A percentile compares a stretch with the other conserved stretches of the same genome.
Evolutionary conservation across 2,329 filamentous ascomycete genomes (phyloP).

Genomic region (Aspergillus fumigatiaffinis): DNA sequence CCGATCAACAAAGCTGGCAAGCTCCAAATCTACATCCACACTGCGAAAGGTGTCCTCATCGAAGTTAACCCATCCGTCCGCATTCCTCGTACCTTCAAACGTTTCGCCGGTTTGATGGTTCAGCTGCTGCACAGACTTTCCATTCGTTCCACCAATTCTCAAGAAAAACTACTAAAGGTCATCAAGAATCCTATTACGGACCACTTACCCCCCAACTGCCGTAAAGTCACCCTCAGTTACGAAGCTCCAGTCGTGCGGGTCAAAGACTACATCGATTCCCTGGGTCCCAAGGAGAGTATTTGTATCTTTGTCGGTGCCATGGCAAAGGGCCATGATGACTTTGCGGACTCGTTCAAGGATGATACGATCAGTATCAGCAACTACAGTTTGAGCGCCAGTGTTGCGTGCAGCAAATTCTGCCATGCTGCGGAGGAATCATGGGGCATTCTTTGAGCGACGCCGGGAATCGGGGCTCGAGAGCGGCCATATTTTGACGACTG

Average conservation of each 20-base stretch:
- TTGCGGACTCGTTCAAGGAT: slow-evolving; percentile 90
- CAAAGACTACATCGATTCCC: slow-evolving; percentile 77
- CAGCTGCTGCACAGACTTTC: slow-evolving; percentile 93
- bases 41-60: slow-evolving; percentile 93
- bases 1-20: slow-evolving; percentile 98
- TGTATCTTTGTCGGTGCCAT: slow-evolving; percentile 98
- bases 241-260: slow-evolving; percentile 84
- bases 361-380: slow-evolving; percentile 99
- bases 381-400: slow-evolving; percentile 93
- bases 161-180: slow-evolving; percentile 95
- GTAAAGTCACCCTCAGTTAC: slow-evolving; percentile 95
- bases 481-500: slow-evolving; percentile 21
- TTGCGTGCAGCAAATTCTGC: slow-evolving; percentile 99
- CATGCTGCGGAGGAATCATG: slow-evolving; percentile 96
- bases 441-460: slow-evolving; percentile 71
- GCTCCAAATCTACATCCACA: slow-evolving; percentile 98
- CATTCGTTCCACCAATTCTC: slow-evolving; percentile 92
- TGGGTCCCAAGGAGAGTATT: slow-evolving; percentile 82
- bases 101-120: slow-evolving; percentile 97
- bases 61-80: slow-evolving; percentile 97
- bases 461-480: slow-evolving; percentile 2
- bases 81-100: slow-evolving; percentile 97
- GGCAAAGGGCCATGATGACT: slow-evolving; percentile 94
- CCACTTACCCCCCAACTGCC: slow-evolving; percentile 92
- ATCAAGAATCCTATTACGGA: slow-evolving; percentile 98